phyloP scores from a whole-genome alignment of 2,329 filamentous ascomycete genomes.

The Boeremia exigua region DNA sequence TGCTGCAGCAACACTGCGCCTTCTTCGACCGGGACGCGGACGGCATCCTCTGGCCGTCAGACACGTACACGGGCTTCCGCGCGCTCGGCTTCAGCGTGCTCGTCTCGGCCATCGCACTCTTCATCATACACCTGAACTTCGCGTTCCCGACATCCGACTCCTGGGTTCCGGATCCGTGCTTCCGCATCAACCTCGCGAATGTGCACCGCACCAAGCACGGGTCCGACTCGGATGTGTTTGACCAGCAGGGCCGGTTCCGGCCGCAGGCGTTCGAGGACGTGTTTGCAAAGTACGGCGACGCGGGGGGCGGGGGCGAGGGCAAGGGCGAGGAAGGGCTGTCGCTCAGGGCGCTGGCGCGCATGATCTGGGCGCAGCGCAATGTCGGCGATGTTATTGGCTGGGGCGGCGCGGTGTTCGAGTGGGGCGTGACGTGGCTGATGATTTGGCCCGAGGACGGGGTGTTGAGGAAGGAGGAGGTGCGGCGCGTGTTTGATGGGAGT shows the following conservation, averaged over 20 bases:
- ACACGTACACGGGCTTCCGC: slow-evolving; percentile 58
- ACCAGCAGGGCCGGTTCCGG: slow-evolving; percentile 54
- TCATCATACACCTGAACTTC: slow-evolving; percentile 59
- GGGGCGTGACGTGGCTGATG: slow-evolving; percentile 59
- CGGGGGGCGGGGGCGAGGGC: slow-evolving; percentile 46
- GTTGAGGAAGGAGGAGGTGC: slow-evolving; percentile 64
- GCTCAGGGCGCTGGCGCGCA: slow-evolving; percentile 47
- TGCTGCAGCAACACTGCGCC: slow-evolving; percentile 60
- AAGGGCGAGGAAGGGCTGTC: no score
- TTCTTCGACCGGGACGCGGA: slow-evolving; percentile 62
- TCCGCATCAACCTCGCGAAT: slow-evolving; percentile 50
- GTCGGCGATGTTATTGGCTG: slow-evolving; percentile 54
- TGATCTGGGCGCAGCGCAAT: slow-evolving; percentile 50
- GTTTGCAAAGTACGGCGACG: slow-evolving; percentile 53
- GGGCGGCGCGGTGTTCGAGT: slow-evolving; percentile 55
- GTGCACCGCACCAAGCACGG: slow-evolving; percentile 55
- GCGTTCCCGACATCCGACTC: slow-evolving; percentile 56
- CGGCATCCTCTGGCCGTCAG: slow-evolving; percentile 60
- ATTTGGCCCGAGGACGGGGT: slow-evolving; percentile 63
- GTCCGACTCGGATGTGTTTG: slow-evolving; percentile 52
- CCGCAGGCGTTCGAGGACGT: slow-evolving; percentile 58
- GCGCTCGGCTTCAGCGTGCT: slow-evolving; percentile 54
- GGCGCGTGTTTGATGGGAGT: slow-evolving; percentile 61
- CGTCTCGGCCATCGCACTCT: slow-evolving; percentile 52
- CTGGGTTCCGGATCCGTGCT: slow-evolving; percentile 54